These are phyloP conservation scores for Apium graveolens DNA, from an alignment of 129 eudicot genomes.

Conservation along the genomic window DNA sequence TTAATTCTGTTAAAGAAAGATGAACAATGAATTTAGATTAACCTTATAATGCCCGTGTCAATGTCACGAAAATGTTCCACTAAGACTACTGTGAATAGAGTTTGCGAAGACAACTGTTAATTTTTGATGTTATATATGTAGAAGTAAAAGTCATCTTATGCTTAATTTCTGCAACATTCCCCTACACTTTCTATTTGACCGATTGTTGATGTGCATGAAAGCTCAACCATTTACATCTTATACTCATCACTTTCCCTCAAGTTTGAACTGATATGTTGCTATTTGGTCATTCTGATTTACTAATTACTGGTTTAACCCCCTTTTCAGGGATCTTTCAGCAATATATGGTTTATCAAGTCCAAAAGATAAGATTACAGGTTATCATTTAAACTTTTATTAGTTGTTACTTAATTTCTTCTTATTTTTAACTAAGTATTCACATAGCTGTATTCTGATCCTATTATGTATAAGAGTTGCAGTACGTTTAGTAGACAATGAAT, in stretches of 20 bases:
- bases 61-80: background rate
- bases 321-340: constrained; percentile 86
- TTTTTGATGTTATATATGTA: background rate
- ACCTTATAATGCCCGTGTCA: background rate
- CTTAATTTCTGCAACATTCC: background rate
- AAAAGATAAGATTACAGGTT: constrained; percentile 95
- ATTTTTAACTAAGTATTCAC: background rate
- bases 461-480: background rate
- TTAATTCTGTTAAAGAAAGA: background rate
- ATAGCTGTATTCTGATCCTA: background rate
- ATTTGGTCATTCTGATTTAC: background rate
- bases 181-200: background rate
- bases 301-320: background rate
- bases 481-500: background rate
- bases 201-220: background rate
- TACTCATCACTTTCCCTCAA: background rate
- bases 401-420: background rate
- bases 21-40: background rate
- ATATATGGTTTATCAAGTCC: constrained; percentile 90
- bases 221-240: background rate
- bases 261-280: background rate
- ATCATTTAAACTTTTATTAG: background rate
- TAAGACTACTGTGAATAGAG: background rate
- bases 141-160: background rate
- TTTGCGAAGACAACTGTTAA: background rate